A percentile compares a stretch with the other conserved stretches of the same genome.
Evolutionary conservation across 192 early-diverging fungal genomes (phyloP).

Genomic region (Rhizophagus clarus): DNA sequence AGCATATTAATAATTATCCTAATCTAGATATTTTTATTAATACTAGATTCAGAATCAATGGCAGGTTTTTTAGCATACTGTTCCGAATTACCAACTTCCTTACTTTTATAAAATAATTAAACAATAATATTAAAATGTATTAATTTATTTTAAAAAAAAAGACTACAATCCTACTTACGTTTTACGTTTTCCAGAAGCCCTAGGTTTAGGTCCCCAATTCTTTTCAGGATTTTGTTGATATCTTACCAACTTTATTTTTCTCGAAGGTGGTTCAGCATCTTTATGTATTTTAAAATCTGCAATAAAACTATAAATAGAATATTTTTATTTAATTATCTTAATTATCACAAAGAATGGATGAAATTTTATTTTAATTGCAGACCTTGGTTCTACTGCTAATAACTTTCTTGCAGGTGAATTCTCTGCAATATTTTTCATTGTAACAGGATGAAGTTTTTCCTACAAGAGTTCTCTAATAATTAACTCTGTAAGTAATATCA

Average conservation of each 20-base stretch:
- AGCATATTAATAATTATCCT: too few relatives aligned
- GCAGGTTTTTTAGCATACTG: background rate
- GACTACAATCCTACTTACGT: constrained; percentile 30
- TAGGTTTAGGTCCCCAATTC: constrained; percentile 96
- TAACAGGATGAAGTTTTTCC: constrained; percentile 71
- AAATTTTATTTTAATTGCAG: background rate
- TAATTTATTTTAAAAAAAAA: background rate
- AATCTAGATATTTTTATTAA: too few relatives aligned
- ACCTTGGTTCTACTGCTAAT: constrained; percentile 52
- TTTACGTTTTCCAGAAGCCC: constrained; percentile 57
- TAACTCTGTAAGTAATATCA: background rate
- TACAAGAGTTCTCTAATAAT: constrained; percentile 14
- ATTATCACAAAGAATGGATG: background rate
- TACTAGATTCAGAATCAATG: too few relatives aligned
- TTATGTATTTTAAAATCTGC: constrained; percentile 78
- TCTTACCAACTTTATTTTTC: constrained; percentile 82
- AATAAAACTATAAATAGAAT: constrained; percentile 42
- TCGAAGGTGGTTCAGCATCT: constrained; percentile 73
- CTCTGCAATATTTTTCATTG: constrained; percentile 62
- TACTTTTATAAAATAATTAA: background rate
- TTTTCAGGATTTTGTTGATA: constrained; percentile 95
- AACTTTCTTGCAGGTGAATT: constrained; percentile 72
- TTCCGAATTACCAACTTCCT: background rate
- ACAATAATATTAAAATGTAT: background rate
- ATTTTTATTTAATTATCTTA: background rate